phyloP scores from a whole-genome alignment of 108 stramenopile genomes.

The Bacterosira constricta region DNA sequence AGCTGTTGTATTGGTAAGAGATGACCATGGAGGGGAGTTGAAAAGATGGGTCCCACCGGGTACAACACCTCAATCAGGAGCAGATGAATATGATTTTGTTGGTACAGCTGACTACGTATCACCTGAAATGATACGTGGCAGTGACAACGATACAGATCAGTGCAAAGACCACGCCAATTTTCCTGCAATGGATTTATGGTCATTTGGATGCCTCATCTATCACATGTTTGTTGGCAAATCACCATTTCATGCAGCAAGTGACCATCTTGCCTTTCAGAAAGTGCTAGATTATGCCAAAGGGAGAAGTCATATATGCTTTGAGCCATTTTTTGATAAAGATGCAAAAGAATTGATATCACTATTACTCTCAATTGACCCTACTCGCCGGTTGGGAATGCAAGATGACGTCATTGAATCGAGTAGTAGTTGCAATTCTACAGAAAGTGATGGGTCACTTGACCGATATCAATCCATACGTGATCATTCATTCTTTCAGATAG shows the following conservation, averaged over 20 bases:
- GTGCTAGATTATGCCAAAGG: slow-evolving; percentile 28
- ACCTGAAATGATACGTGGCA: slow-evolving; percentile 51
- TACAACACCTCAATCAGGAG: background rate
- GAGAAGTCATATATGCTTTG: slow-evolving; percentile 10
- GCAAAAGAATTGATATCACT: slow-evolving; percentile 10
- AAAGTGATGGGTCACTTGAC: background rate
- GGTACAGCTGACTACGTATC: slow-evolving; percentile 46
- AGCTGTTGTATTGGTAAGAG: slow-evolving; percentile 14
- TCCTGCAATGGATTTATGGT: slow-evolving; percentile 48
- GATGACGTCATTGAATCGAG: slow-evolving; percentile 12
- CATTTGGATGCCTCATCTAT: slow-evolving; percentile 48
- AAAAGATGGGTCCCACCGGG: slow-evolving; percentile 4
- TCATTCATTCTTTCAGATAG: slow-evolving; percentile 12
- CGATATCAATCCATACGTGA: slow-evolving; percentile 18
- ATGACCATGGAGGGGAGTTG: background rate
- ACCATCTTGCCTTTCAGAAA: slow-evolving; percentile 31
- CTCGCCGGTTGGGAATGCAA: slow-evolving; percentile 8
- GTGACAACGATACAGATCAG: background rate
- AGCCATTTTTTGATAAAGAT: background rate
- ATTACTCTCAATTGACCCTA: slow-evolving; percentile 5
- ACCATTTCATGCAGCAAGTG: slow-evolving; percentile 45
- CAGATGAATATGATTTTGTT: slow-evolving; percentile 24
- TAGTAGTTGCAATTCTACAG: background rate
- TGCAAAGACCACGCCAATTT: background rate
- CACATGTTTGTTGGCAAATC: slow-evolving; percentile 44